Percentiles rank a stretch among this genome's conserved stretches.
Conservation (phyloP, 371 early-diverging fungal genomes). For the Mucor racemosus region DNA sequence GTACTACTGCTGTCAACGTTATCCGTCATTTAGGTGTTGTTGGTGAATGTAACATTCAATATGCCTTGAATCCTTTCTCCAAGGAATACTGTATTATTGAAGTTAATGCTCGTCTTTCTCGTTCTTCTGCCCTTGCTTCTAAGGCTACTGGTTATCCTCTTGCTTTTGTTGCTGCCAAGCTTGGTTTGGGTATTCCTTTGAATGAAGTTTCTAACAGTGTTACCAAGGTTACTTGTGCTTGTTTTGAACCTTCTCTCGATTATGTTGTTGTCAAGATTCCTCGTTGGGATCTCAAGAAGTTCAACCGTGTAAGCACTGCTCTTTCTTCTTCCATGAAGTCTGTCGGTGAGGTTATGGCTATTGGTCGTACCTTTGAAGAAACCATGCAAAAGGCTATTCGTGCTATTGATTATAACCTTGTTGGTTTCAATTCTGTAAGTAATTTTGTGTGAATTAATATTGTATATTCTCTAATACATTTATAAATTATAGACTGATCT, state of each 20-base stretch:
- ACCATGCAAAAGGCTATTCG: slow-evolving; percentile 95
- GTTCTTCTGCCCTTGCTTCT: slow-evolving; percentile 90
- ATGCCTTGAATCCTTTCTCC: slow-evolving; percentile 92
- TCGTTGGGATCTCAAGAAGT: slow-evolving; percentile 96
- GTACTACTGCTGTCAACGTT: slow-evolving; percentile 85
- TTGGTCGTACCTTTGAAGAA: slow-evolving; percentile 96
- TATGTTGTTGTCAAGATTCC: slow-evolving; percentile 96
- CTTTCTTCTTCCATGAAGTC: slow-evolving; percentile 92
- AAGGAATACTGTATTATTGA: slow-evolving; percentile 96
- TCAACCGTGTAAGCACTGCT: slow-evolving; percentile 86
- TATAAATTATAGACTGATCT: background rate
- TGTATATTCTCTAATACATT: background rate
- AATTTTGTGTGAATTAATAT: background rate
- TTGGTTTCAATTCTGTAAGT: slow-evolving; percentile 76
- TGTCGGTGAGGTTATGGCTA: slow-evolving; percentile 97
- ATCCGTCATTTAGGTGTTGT: slow-evolving; percentile 91
- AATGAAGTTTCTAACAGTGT: slow-evolving; percentile 90
- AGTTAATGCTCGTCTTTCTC: slow-evolving; percentile 95
- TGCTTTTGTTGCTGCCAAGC: slow-evolving; percentile 97
- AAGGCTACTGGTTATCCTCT: slow-evolving; percentile 98
- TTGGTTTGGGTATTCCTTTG: slow-evolving; percentile 90
- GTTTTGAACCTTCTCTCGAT: slow-evolving; percentile 95
- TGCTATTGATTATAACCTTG: slow-evolving; percentile 86
- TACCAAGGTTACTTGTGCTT: slow-evolving; percentile 92
- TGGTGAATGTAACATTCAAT: slow-evolving; percentile 98